Base-by-base conservation (phyloP, 2,329 filamentous ascomycete species). In the Penicillium sp. region DNA sequence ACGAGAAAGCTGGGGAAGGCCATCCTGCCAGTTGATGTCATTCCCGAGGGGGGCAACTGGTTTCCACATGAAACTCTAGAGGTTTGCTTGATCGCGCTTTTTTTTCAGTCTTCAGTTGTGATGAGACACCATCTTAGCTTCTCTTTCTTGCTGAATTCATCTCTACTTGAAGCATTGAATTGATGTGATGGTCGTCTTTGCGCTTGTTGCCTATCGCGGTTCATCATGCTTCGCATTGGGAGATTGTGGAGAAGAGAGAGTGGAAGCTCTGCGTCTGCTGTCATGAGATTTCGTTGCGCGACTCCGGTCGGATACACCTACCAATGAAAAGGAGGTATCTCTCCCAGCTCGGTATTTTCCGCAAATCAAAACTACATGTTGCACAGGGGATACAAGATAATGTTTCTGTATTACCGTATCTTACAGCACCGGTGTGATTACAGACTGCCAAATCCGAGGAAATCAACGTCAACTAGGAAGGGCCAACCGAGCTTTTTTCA, bases 21-120 rank as follows among this genome's bases (percentile, higher is more conserved):
- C 37, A 33, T 18, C 18, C 18, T 27, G 34, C 28, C 39, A 39
- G 35, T 35, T 45, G 45, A 46, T 51, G 43, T 40, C 42, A 45
- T 45, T 37, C 48, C 39, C n/a, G 32, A 43, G 37, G 26, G 7
- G 35, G 11, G 29, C 11, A 39, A 34, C 36, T 46, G 36, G 38
- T 37, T 26, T 39, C n/a, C 36, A 39, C 36, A 28, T 8, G 18
- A 18, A 18, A 18, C 3, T 18, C 18, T 18, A 18, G 18, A 3
- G 18, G 18, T 18, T 18, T 18, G 18, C 18, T 18, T 18, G 18
- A 18, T 18, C 18, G 3, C 18, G 18, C 18, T 18, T 18, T 18
- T 18, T 18, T 3, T 18, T 18, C 18, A 18, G 18, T 18, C 18
- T 18, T 18, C 18, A 18, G 18, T 18, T 18, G 18, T 18, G 18